Percentiles rank a stretch among this genome's conserved stretches.
These are phyloP conservation scores for Dothideomycetes sp. DNA, from an alignment of 2,329 filamentous ascomycete species.

Conservation along the genomic window DNA sequence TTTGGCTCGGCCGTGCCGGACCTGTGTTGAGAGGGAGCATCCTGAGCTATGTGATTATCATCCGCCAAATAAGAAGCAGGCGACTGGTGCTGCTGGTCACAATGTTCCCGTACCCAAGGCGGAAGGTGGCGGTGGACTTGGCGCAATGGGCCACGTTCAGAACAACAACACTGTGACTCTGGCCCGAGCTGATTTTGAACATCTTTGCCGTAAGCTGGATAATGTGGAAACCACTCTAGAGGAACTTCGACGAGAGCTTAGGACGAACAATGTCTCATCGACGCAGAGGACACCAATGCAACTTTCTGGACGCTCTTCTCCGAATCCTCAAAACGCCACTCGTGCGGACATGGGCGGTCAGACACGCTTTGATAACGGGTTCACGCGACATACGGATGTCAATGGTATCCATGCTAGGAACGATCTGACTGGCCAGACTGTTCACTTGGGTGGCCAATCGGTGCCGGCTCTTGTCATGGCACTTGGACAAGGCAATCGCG, in stretches of 20 bases:
- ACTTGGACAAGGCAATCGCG: constrained; percentile 31
- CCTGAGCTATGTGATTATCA: constrained; percentile 37
- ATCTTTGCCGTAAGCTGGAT: constrained; percentile 36
- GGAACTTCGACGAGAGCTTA: constrained; percentile 27
- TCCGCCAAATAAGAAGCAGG: constrained; percentile 25
- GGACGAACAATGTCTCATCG: constrained; percentile 8
- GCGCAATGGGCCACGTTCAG: neutral
- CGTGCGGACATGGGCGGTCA: neutral
- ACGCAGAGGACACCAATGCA: constrained; percentile 1
- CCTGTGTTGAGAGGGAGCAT: constrained; percentile 38
- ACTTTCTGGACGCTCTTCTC: constrained; percentile 11
- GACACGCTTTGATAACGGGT: constrained; percentile 7
- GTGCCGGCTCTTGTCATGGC: constrained; percentile 50
- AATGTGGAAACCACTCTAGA: constrained; percentile 35
- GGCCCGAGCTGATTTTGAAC: constrained; percentile 32
- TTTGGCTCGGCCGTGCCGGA: constrained; percentile 35
- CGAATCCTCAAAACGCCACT: constrained; percentile 3
- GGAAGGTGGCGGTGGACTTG: constrained; percentile 4
- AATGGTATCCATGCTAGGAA: constrained; percentile 52
- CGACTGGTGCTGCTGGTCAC: constrained; percentile 10
- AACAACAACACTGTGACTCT: constrained; percentile 16
- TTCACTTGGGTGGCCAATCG: constrained; percentile 51
- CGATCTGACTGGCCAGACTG: constrained; percentile 47
- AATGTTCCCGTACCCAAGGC: constrained; percentile 2
- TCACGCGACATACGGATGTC: constrained; percentile 26